These are phyloP conservation scores for Macrophomina pseudophaseolina DNA, from an alignment of 2,329 filamentous ascomycete species.

Conservation along the genomic window DNA sequence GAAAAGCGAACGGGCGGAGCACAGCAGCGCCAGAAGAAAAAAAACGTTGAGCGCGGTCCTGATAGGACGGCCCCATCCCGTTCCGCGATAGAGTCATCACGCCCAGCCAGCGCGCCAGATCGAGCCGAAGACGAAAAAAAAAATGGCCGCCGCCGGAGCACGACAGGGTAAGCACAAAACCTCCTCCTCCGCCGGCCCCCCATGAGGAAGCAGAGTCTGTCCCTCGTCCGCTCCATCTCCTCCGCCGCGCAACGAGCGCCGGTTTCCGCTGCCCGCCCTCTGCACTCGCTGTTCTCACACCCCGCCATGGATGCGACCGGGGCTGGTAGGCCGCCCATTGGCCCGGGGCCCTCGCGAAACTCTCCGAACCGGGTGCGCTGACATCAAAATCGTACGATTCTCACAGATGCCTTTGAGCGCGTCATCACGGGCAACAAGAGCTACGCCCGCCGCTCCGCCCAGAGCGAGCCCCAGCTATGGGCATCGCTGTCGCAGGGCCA, in stretches of 20 bases:
- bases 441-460: constrained; percentile 69
- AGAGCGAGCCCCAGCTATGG: constrained; percentile 74
- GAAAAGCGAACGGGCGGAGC: constrained; percentile 10
- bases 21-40: constrained; percentile 3
- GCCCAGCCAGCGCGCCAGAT: neutral
- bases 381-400: constrained; percentile 26
- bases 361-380: constrained; percentile 16
- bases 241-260: constrained; percentile 5
- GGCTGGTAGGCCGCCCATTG: constrained; percentile 24
- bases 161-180: constrained; percentile 8
- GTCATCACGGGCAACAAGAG: constrained; percentile 71
- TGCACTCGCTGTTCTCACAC: constrained; percentile 3
- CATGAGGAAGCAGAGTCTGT: constrained; percentile 7
- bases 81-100: constrained; percentile 20
- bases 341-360: constrained; percentile 4
- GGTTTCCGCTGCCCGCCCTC: constrained; percentile 24
- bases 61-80: constrained; percentile 20
- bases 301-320: constrained; percentile 18
- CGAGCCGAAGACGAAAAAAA: neutral
- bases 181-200: neutral
- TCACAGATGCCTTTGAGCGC: constrained; percentile 62
- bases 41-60: constrained; percentile 23
- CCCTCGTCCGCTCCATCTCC: constrained; percentile 17
- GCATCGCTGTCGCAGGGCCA: constrained; percentile 70
- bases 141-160: constrained; percentile 15